Evolutionary conservation across 176 grass and related monocot species (phyloP).

Genomic region (Luzula sylvatica): DNA sequence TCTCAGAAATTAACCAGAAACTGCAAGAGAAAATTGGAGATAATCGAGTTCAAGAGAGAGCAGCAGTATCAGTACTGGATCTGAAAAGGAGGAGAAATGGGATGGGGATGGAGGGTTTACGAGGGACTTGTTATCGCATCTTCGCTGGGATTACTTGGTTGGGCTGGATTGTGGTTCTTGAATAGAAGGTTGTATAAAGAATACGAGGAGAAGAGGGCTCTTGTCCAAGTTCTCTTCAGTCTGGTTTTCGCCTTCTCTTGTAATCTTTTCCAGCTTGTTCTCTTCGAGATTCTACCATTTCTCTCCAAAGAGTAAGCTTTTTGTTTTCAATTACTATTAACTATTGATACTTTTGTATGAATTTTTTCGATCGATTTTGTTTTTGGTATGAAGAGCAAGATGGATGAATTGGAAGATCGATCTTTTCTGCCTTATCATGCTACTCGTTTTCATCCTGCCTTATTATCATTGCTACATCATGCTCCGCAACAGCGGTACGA

Average conservation of each 20-base stretch:
- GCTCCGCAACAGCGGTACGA: conserved; percentile 70
- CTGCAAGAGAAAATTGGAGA: too few relatives aligned
- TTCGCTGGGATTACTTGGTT: conserved; percentile 70
- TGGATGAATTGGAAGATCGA: conserved; percentile 98
- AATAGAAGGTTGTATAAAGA: conserved; percentile 97
- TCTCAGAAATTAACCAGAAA: too few relatives aligned
- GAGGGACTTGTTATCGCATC: conserved; percentile 54
- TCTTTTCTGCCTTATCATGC: conserved; percentile 89
- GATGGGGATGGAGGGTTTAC: conserved; percentile 55
- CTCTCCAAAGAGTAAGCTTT: conserved; percentile 66
- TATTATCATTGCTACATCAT: conserved; percentile 97
- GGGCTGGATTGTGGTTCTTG: conserved; percentile 96
- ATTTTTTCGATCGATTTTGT: not conserved
- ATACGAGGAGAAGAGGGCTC: conserved; percentile 92
- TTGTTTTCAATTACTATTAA: not conserved
- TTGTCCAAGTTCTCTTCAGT: conserved; percentile 99
- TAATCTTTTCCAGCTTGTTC: conserved; percentile 95
- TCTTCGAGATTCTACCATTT: conserved; percentile 96
- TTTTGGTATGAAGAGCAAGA: conserved; percentile 40
- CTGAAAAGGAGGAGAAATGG: too few relatives aligned
- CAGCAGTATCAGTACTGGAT: too few relatives aligned
- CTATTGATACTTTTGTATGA: not conserved
- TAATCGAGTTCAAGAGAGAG: too few relatives aligned
- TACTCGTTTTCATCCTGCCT: conserved; percentile 84
- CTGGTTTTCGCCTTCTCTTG: conserved; percentile 99